Conservation (phyloP, 768 basidiomycete species). For the Chiua virens region DNA sequence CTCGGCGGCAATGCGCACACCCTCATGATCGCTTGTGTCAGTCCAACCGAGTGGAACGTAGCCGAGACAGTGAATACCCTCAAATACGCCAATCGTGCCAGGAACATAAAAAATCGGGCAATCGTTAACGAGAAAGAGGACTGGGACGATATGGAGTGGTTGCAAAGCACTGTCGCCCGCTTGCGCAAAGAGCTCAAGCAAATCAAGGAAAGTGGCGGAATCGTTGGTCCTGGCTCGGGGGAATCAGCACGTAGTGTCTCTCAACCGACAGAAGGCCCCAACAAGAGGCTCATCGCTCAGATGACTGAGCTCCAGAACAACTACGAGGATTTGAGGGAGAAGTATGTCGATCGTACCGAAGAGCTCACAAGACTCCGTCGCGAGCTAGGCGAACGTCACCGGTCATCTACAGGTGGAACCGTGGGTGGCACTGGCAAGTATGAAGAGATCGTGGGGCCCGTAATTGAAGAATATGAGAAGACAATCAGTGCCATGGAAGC, state of each 20-base stretch:
- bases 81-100: conserved; percentile 95
- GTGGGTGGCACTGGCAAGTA: conserved; percentile 73
- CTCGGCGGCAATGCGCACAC: conserved; percentile 97
- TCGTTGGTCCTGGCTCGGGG: conserved; percentile 23
- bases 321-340: conserved; percentile 79
- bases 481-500: conserved; percentile 94
- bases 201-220: conserved; percentile 65
- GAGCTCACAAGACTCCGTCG: conserved; percentile 79
- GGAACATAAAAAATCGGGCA: conserved; percentile 96
- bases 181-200: conserved; percentile 84
- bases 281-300: conserved; percentile 76
- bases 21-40: conserved; percentile 98
- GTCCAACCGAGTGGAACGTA: conserved; percentile 93
- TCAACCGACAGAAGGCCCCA: conserved; percentile 56
- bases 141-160: conserved; percentile 98
- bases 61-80: conserved; percentile 92
- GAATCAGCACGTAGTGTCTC: conserved; percentile 25
- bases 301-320: conserved; percentile 84
- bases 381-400: conserved; percentile 75
- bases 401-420: conserved; percentile 55
- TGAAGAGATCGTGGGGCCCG: conserved; percentile 93
- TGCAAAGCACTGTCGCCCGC: conserved; percentile 83
- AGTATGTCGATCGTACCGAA: conserved; percentile 86
- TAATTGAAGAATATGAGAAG: conserved; percentile 99
- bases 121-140: conserved; percentile 93